Percentiles rank a stretch among this genome's conserved stretches.
Conservation (phyloP, 257 asterid genomes). For the Capsicum chinense region DNA sequence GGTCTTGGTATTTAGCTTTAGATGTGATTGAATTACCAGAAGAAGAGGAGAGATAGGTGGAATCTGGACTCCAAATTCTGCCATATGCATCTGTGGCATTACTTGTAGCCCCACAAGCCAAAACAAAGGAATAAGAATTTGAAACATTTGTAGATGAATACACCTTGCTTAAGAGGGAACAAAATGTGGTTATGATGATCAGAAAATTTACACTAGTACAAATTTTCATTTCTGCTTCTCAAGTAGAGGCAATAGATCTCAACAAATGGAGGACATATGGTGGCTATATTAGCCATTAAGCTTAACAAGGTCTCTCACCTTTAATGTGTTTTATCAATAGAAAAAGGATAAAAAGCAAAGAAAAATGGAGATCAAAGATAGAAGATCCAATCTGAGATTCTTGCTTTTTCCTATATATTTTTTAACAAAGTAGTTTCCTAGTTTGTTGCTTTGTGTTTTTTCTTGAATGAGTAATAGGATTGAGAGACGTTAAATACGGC, state of each 20-base stretch:
- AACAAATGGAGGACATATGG: neutral
- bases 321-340: neutral
- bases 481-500: neutral
- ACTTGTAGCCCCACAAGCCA: slow-evolving; percentile 63
- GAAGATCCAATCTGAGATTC: neutral
- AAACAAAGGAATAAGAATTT: slow-evolving; percentile 45
- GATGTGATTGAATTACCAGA: slow-evolving; percentile 41
- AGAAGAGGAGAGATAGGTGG: slow-evolving; percentile 39
- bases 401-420: neutral
- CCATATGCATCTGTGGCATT: slow-evolving; percentile 50
- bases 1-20: slow-evolving; percentile 60
- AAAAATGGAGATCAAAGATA: slow-evolving; percentile 21
- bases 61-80: slow-evolving; percentile 62
- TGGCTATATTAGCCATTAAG: neutral
- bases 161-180: neutral
- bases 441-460: neutral
- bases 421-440: neutral
- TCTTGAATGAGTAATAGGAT: slow-evolving; percentile 13
- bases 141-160: slow-evolving; percentile 17
- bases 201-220: neutral
- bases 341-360: neutral
- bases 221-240: slow-evolving; percentile 9
- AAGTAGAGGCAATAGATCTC: neutral
- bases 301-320: neutral
- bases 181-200: slow-evolving; percentile 21